phyloP scores from a whole-genome alignment of 768 basidiomycete species.

The Russula sp. region DNA sequence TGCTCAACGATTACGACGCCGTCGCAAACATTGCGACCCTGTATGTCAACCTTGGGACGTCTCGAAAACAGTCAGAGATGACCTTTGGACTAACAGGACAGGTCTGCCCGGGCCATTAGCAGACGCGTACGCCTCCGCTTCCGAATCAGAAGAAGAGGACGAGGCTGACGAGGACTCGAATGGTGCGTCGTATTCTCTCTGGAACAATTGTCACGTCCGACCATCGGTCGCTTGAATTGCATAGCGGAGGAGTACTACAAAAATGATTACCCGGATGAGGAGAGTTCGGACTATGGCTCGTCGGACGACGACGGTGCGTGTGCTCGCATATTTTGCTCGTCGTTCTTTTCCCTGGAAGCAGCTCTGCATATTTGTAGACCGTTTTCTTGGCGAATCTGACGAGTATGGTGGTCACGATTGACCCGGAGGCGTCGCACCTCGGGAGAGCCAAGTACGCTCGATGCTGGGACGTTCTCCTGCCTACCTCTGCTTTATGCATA shows the following conservation, averaged over 20 bases:
- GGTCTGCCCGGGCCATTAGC: slow-evolving; percentile 55
- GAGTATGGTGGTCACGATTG: background rate
- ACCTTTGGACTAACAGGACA: slow-evolving; percentile 37
- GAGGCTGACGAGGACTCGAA: slow-evolving; percentile 84
- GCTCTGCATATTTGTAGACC: background rate
- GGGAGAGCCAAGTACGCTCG: background rate
- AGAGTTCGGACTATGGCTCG: slow-evolving; percentile 32
- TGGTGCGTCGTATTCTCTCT: slow-evolving; percentile 37
- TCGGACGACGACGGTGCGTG: slow-evolving; percentile 28
- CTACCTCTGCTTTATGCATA: background rate
- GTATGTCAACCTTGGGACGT: slow-evolving; percentile 37
- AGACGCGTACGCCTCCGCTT: slow-evolving; percentile 45
- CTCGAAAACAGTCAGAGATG: background rate
- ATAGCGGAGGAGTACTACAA: slow-evolving; percentile 78
- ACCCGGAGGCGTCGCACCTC: background rate
- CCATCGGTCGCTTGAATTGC: background rate
- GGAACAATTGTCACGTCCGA: background rate
- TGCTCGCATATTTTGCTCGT: background rate
- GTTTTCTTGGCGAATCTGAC: background rate
- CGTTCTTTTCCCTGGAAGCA: background rate
- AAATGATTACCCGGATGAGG: slow-evolving; percentile 80
- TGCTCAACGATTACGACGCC: slow-evolving; percentile 52
- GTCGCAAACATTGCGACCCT: slow-evolving; percentile 55
- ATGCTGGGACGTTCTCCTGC: background rate
- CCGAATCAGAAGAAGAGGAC: slow-evolving; percentile 62